A percentile compares a stretch with the other conserved stretches of the same genome.
Conservation (phyloP, 192 early-diverging fungal genomes). For the Coemansia sp. region DNA sequence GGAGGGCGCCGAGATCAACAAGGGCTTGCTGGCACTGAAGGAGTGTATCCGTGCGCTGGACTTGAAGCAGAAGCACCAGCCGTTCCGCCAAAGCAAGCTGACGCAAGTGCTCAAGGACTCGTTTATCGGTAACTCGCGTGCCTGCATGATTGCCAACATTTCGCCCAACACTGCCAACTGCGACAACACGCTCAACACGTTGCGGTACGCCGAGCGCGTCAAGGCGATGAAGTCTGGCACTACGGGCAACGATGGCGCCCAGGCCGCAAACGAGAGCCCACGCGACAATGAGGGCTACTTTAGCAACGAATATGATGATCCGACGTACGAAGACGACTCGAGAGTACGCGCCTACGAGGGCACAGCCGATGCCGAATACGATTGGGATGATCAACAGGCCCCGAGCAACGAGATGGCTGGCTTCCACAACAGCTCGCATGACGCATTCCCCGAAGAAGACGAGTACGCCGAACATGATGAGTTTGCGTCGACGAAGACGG, state of each 20-base stretch:
- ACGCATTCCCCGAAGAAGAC: conserved; percentile 40
- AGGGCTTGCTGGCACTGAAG: conserved; percentile 94
- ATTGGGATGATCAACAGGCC: neutral
- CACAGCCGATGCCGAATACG: conserved; percentile 8
- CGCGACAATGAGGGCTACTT: conserved; percentile 46
- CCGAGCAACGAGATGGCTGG: neutral
- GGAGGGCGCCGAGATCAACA: conserved; percentile 99
- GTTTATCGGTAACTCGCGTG: conserved; percentile 94
- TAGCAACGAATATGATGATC: conserved; percentile 23
- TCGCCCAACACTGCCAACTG: conserved; percentile 93
- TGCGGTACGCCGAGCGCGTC: conserved; percentile 91
- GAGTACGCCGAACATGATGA: conserved; percentile 34
- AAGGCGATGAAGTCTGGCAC: conserved; percentile 53
- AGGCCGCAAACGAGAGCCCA: conserved; percentile 38
- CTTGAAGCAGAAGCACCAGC: conserved; percentile 92
- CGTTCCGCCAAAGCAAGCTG: conserved; percentile 96
- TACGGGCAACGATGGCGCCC: conserved; percentile 17
- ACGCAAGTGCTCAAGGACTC: conserved; percentile 98
- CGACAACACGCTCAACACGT: conserved; percentile 95
- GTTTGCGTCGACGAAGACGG: conserved; percentile 15
- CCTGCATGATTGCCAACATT: conserved; percentile 99
- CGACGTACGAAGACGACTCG: conserved; percentile 18
- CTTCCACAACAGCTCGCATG: conserved; percentile 20
- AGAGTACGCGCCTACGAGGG: neutral
- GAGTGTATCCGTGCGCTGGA: conserved; percentile 98